These are phyloP conservation scores for Phytophthora hybrid DNA, from an alignment of 352 stramenopile species.

Conservation along the genomic window DNA sequence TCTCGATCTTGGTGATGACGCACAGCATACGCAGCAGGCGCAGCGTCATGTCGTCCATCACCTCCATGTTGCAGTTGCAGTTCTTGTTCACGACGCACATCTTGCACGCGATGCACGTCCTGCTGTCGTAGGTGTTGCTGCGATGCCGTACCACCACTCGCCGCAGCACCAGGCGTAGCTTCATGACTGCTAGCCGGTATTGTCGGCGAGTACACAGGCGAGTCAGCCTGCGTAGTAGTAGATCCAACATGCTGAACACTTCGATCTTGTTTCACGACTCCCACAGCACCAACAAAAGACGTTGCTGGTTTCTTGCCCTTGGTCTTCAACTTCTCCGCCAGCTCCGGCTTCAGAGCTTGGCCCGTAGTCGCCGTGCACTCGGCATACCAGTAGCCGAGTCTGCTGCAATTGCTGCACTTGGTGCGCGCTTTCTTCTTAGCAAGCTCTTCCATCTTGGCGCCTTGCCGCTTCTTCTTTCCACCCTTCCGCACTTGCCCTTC, in stretches of 20 bases:
- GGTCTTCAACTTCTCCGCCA: neutral
- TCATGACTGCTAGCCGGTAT: neutral
- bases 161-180: neutral
- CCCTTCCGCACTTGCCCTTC: neutral
- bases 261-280: neutral
- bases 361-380: neutral
- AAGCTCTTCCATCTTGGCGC: neutral
- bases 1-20: neutral
- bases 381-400: neutral
- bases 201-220: neutral
- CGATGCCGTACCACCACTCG: too few species aligned
- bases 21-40: neutral
- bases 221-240: neutral
- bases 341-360: neutral
- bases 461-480: neutral
- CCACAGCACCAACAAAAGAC: neutral
- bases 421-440: neutral
- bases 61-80: neutral
- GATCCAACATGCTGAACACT: neutral
- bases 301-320: neutral
- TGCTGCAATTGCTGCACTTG: neutral
- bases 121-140: too few species aligned
- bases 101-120: too few species aligned
- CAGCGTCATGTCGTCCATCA: neutral
- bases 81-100: neutral